Evolutionary conservation across 2,329 filamentous ascomycete species (phyloP), one percentile per base, ranked within the genome.

Genomic region (Pseudogymnoascus sp.): DNA sequence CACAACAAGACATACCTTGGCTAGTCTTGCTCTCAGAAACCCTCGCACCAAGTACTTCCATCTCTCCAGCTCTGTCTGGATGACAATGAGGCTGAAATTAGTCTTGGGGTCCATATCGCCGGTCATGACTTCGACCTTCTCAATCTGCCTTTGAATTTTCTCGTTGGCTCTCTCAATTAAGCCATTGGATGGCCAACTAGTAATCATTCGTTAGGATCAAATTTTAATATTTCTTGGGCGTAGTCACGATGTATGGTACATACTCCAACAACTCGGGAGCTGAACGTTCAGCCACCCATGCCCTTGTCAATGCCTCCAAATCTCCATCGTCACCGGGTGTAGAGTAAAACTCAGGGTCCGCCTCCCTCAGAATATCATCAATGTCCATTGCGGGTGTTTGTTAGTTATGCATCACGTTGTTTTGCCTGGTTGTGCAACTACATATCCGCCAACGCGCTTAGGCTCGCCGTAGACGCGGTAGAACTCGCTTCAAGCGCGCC

Each of bases 21-120:
- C 85, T 63, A 97, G 86, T n/a, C 94, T 83, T 8, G 90, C 87
- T 61, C 95, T 83, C 62, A 99, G 76, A 67, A 93, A 88, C 66
- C 89, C 89, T 64, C 94, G 83, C 15, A 97, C 84, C 21, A 99
- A 81, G 71, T 92, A 99, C 77, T 96, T 96, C 76, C 90, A 95
- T 51, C 94, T 83, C 74, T 97, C 92, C 61, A 99, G 84, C 77
- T 99, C 94, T 5, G 95, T 97, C 79, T 99, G 94, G 61, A 97
- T 87, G 65, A 99, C 89, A 58, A 97, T 96, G 71, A 97, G 86
- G 65, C 86, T 86, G 74, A 99, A 96, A 74, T 96, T 97, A 66
- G 90, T 88, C 74, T 90, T 92, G 55, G 92, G 89, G 71, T 96
- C 92, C 85, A 92, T 89, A 71, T 90, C 87, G 65, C 89, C 89